Evolutionary conservation across 2,329 filamentous ascomycete species (phyloP).

Genomic region (Trichoderma guizhouense): DNA sequence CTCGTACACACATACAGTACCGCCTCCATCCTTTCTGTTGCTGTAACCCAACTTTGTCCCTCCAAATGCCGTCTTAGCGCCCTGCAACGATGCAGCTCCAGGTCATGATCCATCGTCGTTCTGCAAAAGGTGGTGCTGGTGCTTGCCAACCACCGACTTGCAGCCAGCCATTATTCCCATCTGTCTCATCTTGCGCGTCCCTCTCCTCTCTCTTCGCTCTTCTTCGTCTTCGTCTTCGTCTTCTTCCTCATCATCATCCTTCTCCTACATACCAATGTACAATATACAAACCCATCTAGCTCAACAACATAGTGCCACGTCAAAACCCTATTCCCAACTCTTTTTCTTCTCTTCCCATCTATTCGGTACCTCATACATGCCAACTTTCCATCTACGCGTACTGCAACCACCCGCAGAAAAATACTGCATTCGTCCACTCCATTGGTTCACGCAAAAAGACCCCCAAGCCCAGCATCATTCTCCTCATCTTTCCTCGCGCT

Average conservation of each 20-base stretch:
- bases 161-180: background rate
- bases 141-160: background rate
- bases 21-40: background rate
- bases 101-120: background rate
- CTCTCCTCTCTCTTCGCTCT: background rate
- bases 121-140: background rate
- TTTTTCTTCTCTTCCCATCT: background rate
- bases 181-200: background rate
- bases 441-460: background rate
- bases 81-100: slow-evolving; percentile 5
- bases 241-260: background rate
- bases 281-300: background rate
- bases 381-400: background rate
- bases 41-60: background rate
- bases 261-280: background rate
- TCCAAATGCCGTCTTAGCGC: slow-evolving; percentile 7
- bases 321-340: background rate
- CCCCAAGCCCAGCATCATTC: background rate
- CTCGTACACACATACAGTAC: background rate
- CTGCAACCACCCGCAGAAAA: background rate
- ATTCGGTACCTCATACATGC: background rate
- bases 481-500: background rate
- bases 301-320: background rate
- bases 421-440: background rate
- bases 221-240: background rate